Base-by-base conservation (phyloP, 2,329 filamentous ascomycete genomes). In the Alternaria longipes region DNA sequence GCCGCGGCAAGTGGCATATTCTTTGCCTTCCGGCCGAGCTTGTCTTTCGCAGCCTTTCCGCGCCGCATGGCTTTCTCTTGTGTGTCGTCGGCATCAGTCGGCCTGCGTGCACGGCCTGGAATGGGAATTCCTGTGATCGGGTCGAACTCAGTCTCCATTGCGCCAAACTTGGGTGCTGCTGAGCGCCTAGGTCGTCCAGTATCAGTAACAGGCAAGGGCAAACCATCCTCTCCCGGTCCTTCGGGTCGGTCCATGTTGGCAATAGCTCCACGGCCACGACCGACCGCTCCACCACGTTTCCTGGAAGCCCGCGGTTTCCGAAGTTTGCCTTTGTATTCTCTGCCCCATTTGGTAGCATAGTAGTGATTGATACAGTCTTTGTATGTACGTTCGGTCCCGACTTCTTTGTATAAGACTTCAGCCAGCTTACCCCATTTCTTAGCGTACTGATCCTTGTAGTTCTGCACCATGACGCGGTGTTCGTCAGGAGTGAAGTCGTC, bases 391-490 rank as follows among this genome's bases (percentile, higher is more conserved):
- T 85, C 84, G 0, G 86, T 85, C 6, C 75, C 75, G 42, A 73
- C 72, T 50, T 78, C 74, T 60, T 78, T 77, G 56, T 76, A 72
- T 18, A 94, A 80, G 24, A 84, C 84, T 60, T 90, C 87, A 5
- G 91, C 90, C 59, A 95, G 89, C 69, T 87, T 89, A 58, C 91
- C 90, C 91, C 91, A 95, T 72, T 93, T 91, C 83, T 95, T 95
- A 0, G 91, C 90, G 59, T 86, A 87, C 44, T 78, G 74, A 63
- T 92, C 90, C 52, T 91, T 84, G 71, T 93, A 94, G 11, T 87
- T 85, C 68, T 90, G 89, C 67, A 93, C 90, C 73, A 95, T 93
- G 28, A 86, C 82, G 45, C 86, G 84, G 38, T 87, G 84, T 76
- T 95, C 92, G 64, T 90, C 87, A 18, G 87, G 83, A 0, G 87